Conservation (phyloP, 768 basidiomycete species). For the Podaxis sp. region DNA sequence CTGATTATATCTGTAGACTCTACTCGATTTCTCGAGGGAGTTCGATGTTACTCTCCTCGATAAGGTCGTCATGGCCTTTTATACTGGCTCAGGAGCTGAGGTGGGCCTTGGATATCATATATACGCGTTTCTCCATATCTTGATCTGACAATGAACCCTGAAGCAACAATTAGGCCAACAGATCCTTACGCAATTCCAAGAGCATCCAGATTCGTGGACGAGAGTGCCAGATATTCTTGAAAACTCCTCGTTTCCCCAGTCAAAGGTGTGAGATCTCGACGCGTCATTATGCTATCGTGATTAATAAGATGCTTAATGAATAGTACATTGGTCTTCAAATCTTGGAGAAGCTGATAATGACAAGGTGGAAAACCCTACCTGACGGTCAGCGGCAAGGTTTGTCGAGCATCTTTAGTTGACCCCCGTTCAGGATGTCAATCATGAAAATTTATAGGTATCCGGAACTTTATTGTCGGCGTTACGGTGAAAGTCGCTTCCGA, state of each 20-base stretch:
- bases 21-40: constrained; percentile 91
- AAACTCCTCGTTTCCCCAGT: constrained; percentile 76
- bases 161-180: constrained; percentile 96
- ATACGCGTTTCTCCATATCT: constrained; percentile 14
- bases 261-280: constrained; percentile 51
- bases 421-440: neutral
- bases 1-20: constrained; percentile 44
- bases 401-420: constrained; percentile 8
- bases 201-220: constrained; percentile 95
- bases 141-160: constrained; percentile 22
- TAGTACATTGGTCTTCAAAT: constrained; percentile 98
- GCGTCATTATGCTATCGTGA: neutral
- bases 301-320: constrained; percentile 14
- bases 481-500: constrained; percentile 94
- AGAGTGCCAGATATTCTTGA: constrained; percentile 93
- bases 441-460: constrained; percentile 57
- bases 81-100: constrained; percentile 79
- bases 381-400: constrained; percentile 89
- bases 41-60: constrained; percentile 93
- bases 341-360: constrained; percentile 90
- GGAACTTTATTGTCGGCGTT: constrained; percentile 92
- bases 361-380: constrained; percentile 94
- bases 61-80: constrained; percentile 90
- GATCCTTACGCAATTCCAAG: constrained; percentile 93
- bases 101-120: constrained; percentile 36